phyloP scores from a whole-genome alignment of 148 eudicot genomes.

The Cornus suecica region DNA sequence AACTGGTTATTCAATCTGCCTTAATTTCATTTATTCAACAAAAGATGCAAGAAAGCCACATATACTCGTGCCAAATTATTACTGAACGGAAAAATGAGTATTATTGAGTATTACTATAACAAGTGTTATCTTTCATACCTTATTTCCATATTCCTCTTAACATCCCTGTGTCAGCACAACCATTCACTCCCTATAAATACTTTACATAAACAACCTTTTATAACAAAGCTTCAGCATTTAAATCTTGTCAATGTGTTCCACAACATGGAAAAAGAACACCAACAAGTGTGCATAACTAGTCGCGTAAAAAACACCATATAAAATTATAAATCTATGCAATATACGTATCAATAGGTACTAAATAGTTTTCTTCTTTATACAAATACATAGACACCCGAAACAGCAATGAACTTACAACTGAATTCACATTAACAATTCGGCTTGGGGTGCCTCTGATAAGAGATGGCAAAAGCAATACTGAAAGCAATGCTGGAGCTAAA shows the following conservation, averaged over 20 bases:
- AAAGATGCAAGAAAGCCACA: background rate
- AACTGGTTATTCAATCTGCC: background rate
- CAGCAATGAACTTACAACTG: conserved; percentile 57
- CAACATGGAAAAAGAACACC: background rate
- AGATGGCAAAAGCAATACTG: conserved; percentile 83
- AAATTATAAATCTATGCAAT: too few relatives aligned
- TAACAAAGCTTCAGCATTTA: background rate
- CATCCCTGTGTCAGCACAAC: too few relatives aligned
- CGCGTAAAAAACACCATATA: background rate
- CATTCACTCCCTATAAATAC: too few relatives aligned
- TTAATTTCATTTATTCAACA: background rate
- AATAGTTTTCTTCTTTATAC: background rate
- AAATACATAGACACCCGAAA: background rate
- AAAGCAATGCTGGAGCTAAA: conserved; percentile 87
- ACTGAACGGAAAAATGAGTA: background rate
- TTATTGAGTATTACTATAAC: too few relatives aligned
- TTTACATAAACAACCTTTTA: too few relatives aligned
- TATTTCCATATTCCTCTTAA: too few relatives aligned
- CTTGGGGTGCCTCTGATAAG: conserved; percentile 92
- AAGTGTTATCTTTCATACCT: too few relatives aligned
- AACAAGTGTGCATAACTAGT: background rate
- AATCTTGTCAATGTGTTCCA: background rate
- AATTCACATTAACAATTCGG: conserved; percentile 86
- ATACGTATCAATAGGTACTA: too few relatives aligned
- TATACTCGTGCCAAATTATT: background rate